A percentile compares a stretch with the other conserved stretches of the same genome.
Evolutionary conservation across 768 basidiomycete species (phyloP).

Genomic region (Tricholoma terreum): DNA sequence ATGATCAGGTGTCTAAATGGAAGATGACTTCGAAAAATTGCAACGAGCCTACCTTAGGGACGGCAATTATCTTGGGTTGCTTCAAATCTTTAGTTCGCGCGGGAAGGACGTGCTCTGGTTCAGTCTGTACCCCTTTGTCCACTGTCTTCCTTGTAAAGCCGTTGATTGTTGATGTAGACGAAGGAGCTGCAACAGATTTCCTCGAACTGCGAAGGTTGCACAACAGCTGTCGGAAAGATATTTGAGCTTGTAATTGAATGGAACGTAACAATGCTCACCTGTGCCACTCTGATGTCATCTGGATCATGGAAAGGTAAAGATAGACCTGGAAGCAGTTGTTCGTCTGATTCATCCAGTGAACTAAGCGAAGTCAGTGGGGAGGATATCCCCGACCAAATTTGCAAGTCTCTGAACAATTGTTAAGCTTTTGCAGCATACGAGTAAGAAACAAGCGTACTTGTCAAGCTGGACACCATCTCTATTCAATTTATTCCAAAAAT

Average conservation of each 20-base stretch:
- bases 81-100: slow-evolving; percentile 15
- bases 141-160: slow-evolving; percentile 18
- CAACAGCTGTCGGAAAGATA: slow-evolving; percentile 30
- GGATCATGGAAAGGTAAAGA: slow-evolving; percentile 27
- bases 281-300: slow-evolving; percentile 58
- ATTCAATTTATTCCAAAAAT: slow-evolving; percentile 90
- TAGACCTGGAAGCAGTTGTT: slow-evolving; percentile 28
- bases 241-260: neutral
- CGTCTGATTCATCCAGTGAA: slow-evolving; percentile 62
- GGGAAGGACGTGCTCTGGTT: slow-evolving; percentile 18
- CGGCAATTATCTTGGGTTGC: slow-evolving; percentile 8
- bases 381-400: slow-evolving; percentile 50
- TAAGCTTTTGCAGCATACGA: slow-evolving; percentile 1
- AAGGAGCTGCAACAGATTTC: slow-evolving; percentile 9
- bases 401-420: slow-evolving; percentile 29
- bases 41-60: slow-evolving; percentile 12
- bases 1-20: neutral
- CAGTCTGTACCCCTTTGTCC: slow-evolving; percentile 29
- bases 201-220: slow-evolving; percentile 33
- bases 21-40: neutral
- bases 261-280: slow-evolving; percentile 33
- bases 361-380: slow-evolving; percentile 75
- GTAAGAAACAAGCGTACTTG: slow-evolving; percentile 34
- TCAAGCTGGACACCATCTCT: slow-evolving; percentile 37
- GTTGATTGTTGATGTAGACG: slow-evolving; percentile 3